Base-by-base conservation (phyloP, 495 filamentous ascomycete genomes). In the Tuber borchii region DNA sequence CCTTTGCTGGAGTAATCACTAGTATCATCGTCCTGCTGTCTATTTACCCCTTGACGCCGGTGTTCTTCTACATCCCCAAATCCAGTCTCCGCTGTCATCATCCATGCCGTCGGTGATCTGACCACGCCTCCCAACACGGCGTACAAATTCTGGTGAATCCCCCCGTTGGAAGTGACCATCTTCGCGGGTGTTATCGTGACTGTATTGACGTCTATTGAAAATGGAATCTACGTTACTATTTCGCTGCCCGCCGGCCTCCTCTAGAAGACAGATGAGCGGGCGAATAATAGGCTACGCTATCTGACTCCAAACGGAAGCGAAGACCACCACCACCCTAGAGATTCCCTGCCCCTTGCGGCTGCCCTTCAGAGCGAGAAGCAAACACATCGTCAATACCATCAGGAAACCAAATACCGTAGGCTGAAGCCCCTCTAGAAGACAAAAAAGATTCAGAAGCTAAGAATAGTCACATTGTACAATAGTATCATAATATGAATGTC, bases 111-210 rank as follows among this genome's bases (percentile, higher is more conserved):
- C 39, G 93, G 93, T 75, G 95, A 99, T 80, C 84, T 99, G 71
- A 95, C 98, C 84, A 97, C 96, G 0, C 89, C 95, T 4, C 95
- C 96, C 10, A 95, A 97, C 82, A 93, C 92, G 1, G 87, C 97
- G 9, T 98, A 97, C 84, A 92, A 95, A 82, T 99, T 99, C 86
- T 99, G 96, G 95, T 87, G 90, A 12, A 91, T 97, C 19, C 93
- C 92, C 9, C 95, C 96, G 0, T 81, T 98, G 2, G 95, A 99
- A 82, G 92, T 93, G 2, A 71, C 94, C 42, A 95, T 98, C 87
- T 97, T 98, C 83, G 89, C 92, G n/a, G 95, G 95, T 81, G 95
- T 98, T 9, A 74, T 98, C 56, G 92, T 98, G 26, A 97, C 94
- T 1, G 84, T 98, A 45, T 97, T 99, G 84, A 85, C 89, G 31